Conservation (phyloP, 495 filamentous ascomycete genomes). For the Ascodesmis nigricans region DNA sequence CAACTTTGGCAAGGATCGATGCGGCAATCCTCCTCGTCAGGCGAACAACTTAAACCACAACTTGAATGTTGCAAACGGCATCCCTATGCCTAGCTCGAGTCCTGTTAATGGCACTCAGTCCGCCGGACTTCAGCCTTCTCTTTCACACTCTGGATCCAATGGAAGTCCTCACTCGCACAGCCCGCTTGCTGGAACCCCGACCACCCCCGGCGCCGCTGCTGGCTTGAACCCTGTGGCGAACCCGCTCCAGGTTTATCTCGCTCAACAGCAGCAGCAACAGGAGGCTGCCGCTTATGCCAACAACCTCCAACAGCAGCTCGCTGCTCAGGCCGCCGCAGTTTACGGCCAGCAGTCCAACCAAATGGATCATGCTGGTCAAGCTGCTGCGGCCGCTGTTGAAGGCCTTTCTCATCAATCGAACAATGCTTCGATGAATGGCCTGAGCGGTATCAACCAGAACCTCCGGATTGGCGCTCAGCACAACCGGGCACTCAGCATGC, state of each 20-base stretch:
- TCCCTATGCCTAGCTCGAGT: slow-evolving; percentile 28
- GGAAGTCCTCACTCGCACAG: slow-evolving; percentile 36
- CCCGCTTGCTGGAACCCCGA: slow-evolving; percentile 18
- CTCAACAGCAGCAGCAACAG: slow-evolving; percentile 44
- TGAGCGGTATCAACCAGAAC: slow-evolving; percentile 19
- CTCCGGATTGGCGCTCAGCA: slow-evolving; percentile 22
- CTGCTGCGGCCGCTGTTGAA: slow-evolving; percentile 10
- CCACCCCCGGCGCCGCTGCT: slow-evolving; percentile 46
- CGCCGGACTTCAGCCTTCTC: slow-evolving; percentile 25
- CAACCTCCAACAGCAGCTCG: slow-evolving; percentile 34
- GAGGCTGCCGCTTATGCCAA: slow-evolving; percentile 29
- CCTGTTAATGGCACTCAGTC: slow-evolving; percentile 26
- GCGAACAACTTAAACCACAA: slow-evolving; percentile 37
- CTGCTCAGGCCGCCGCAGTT: slow-evolving; percentile 35
- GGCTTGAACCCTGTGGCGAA: slow-evolving; percentile 43
- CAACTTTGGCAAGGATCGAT: slow-evolving; percentile 97
- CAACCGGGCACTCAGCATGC: slow-evolving; percentile 24
- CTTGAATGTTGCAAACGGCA: slow-evolving; percentile 19
- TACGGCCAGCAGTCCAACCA: slow-evolving; percentile 28
- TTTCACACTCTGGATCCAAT: slow-evolving; percentile 35
- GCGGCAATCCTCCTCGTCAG: slow-evolving; percentile 88
- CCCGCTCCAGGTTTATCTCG: slow-evolving; percentile 70
- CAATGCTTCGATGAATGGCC: no score
- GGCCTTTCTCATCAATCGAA: slow-evolving; percentile 13
- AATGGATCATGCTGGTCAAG: slow-evolving; percentile 15